A percentile compares a stretch with the other conserved stretches of the same genome.
Evolutionary conservation across 1,284 basidiomycete genomes (phyloP).

Genomic region (Ceratobasidium sp.): DNA sequence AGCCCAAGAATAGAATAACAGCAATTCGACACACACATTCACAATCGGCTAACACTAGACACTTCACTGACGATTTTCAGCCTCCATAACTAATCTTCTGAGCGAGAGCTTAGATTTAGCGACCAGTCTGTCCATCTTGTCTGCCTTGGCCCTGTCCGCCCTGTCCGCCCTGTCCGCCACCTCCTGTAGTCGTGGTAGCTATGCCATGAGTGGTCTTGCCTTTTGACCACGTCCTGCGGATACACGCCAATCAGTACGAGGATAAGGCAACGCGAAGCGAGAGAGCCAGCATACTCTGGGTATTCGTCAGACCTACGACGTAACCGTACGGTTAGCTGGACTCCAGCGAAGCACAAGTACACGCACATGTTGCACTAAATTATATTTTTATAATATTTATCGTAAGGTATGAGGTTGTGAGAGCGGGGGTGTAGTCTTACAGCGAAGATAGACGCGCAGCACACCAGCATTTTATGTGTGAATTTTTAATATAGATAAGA

Average conservation of each 20-base stretch:
- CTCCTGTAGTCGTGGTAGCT: not conserved
- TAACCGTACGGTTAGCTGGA: not conserved
- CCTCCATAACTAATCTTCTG: too few species aligned
- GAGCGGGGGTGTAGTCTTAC: too few species aligned
- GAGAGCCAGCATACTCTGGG: not conserved
- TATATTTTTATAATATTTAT: not conserved
- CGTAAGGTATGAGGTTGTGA: not conserved
- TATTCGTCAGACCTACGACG: conserved; percentile 21
- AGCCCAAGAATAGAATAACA: too few species aligned
- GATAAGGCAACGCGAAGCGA: not conserved
- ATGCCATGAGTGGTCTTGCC: not conserved
- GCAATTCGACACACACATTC: too few species aligned
- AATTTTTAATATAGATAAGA: not conserved
- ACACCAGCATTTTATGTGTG: not conserved
- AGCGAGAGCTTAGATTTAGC: too few species aligned
- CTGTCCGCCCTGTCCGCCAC: not conserved
- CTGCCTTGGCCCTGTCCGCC: too few species aligned
- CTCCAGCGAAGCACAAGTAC: not conserved
- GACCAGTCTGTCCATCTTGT: too few species aligned
- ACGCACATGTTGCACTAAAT: conserved; percentile 10
- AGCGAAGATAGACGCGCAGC: not conserved
- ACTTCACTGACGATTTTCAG: too few species aligned
- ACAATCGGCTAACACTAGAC: too few species aligned
- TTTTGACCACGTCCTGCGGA: conserved; percentile 7
- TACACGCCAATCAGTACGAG: not conserved